Evolutionary conservation across 176 grass and related monocot species (phyloP).

Genomic region (Cenchrus fungigraminus): DNA sequence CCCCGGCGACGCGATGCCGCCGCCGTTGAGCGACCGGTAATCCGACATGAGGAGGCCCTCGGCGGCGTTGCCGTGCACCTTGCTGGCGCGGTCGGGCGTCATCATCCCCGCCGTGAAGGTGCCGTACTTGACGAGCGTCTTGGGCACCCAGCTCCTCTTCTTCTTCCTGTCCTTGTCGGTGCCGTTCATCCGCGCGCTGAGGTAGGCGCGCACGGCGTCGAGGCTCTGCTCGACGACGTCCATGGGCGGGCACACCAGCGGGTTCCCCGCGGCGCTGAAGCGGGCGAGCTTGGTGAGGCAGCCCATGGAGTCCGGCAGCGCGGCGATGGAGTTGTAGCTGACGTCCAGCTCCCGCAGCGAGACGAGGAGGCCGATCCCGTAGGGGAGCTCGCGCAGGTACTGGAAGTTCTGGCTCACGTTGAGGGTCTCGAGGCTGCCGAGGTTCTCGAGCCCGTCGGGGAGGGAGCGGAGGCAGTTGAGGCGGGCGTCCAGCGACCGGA

Average conservation of each 20-base stretch:
- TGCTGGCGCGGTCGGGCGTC: constrained; percentile 33
- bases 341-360: constrained; percentile 89
- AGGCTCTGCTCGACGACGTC: constrained; percentile 84
- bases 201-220: constrained; percentile 72
- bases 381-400: constrained; percentile 73
- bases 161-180: constrained; percentile 20
- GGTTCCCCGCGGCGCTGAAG: constrained; percentile 79
- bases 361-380: constrained; percentile 70
- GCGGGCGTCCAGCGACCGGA: constrained; percentile 73
- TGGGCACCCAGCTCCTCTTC: constrained; percentile 66
- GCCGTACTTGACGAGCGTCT: constrained; percentile 58
- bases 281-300: constrained; percentile 77
- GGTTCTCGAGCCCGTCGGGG: constrained; percentile 76
- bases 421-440: constrained; percentile 69
- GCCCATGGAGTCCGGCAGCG: constrained; percentile 81
- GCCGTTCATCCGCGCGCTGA: constrained; percentile 71
- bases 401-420: constrained; percentile 97
- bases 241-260: constrained; percentile 69
- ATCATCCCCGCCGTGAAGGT: constrained; percentile 65
- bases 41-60: constrained; percentile 73
- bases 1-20: constrained; percentile 69
- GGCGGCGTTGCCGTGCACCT: constrained; percentile 35
- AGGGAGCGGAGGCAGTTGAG: constrained; percentile 87
- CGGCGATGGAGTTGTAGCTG: constrained; percentile 86
- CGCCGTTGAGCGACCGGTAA: constrained; percentile 71